Base-by-base conservation (phyloP, 495 filamentous ascomycete genomes). In the Neurospora tetraspora region DNA sequence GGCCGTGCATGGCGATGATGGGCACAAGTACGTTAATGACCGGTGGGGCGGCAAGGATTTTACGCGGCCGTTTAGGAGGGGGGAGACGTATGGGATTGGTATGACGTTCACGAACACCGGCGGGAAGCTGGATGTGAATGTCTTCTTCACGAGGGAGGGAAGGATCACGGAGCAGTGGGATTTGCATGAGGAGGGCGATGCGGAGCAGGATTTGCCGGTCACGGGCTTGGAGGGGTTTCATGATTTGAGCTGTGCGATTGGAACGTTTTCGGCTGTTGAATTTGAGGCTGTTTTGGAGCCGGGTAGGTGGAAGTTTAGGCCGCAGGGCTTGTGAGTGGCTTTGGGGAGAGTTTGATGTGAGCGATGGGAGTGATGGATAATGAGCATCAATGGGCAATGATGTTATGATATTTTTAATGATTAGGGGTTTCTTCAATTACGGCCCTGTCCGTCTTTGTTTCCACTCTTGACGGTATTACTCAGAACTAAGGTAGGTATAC, bases 1-100 rank as follows among this genome's bases (percentile, higher is more conserved):
- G n/a, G 95, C 87, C 8, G 90, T 98, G 12, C 96, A 97, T 76
- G 91, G 92, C 4, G 95, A 98, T 78, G 95, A 98, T 80, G 95
- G 95, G 12, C 89, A 92, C 76, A 86, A 89, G 75, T 98, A 92
- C 79, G 86, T 96, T 73, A 96, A 97, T 82, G 93, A 98, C 77
- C 87, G 88, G 2, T 94, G 86, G 85, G 95, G 95, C 31, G 95
- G 95, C 3, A 89, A 88, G 74, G 85, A 90, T 71, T 97, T 98
- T 78, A 82, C 86, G 11, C 18, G 71, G 39, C 83, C 85, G 16
- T 88, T 88, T 71, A 74, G 74, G 11, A 73, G 76, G 1, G 86
- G 84, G 27, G 84, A 88, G 76, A 83, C 83, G 45, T 68, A 84
- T 11, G 86, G 86, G 3, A 73, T 88, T 11, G 94, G 94, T 0